These are phyloP conservation scores for Davidsoniella neocaledoniae DNA, from an alignment of 2,329 filamentous ascomycete genomes.

Conservation along the genomic window DNA sequence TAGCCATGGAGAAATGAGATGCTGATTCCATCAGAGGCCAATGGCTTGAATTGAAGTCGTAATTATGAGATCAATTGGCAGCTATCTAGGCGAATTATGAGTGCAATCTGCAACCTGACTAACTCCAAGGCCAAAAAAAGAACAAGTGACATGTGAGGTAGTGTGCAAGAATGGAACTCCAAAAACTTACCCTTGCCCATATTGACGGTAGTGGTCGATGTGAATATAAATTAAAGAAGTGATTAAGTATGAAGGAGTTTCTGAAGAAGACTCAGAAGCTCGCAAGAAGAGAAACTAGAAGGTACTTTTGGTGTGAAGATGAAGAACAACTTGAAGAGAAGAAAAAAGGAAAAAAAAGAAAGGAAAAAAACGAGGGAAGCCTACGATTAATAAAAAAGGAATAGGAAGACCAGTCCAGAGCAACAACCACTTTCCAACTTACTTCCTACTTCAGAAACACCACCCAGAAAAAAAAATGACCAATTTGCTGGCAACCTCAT, in stretches of 20 bases:
- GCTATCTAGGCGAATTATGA: too few relatives aligned
- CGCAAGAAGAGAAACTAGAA: background rate
- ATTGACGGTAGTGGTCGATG: conserved; percentile 4
- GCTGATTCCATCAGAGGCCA: too few relatives aligned
- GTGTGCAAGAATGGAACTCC: too few relatives aligned
- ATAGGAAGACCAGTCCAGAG: background rate
- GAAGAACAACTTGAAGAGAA: conserved; percentile 7
- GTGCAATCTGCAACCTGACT: too few relatives aligned
- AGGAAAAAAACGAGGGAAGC: background rate
- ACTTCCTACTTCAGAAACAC: background rate
- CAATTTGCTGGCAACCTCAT: too few relatives aligned
- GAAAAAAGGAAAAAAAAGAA: conserved; percentile 4
- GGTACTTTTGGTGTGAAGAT: conserved; percentile 4
- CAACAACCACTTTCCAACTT: background rate
- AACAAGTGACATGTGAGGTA: background rate
- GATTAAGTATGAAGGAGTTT: conserved; percentile 1
- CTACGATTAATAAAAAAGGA: background rate
- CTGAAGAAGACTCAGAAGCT: conserved; percentile 2
- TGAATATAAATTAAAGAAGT: conserved; percentile 4
- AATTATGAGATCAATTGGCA: too few relatives aligned
- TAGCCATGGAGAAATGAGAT: too few relatives aligned
- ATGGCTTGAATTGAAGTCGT: background rate
- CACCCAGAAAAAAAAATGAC: background rate
- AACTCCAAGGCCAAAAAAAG: background rate
- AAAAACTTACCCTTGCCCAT: conserved; percentile 11